Percentiles rank a stretch among this genome's conserved stretches.
These are phyloP conservation scores for Ecytonucleospora hepatopenaei DNA, from an alignment of 371 early-diverging fungal genomes.

Conservation along the genomic window DNA sequence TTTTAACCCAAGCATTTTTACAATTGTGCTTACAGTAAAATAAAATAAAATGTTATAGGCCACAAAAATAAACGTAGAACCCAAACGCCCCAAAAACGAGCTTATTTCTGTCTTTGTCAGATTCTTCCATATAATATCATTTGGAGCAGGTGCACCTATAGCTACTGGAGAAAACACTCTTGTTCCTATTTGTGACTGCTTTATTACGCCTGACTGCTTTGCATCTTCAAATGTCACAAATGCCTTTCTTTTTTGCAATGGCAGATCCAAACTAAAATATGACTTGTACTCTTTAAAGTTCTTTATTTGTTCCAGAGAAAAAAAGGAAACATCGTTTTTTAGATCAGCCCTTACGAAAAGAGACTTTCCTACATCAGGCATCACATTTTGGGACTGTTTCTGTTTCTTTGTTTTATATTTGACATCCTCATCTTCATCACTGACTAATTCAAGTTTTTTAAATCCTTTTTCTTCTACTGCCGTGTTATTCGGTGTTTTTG, in stretches of 20 bases:
- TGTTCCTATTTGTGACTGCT: constrained; percentile 51
- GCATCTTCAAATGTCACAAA: constrained; percentile 54
- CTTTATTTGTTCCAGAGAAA: constrained; percentile 41
- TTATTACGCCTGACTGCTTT: constrained; percentile 40
- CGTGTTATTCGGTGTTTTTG: not conserved
- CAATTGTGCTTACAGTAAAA: constrained; percentile 28
- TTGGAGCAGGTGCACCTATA: constrained; percentile 53
- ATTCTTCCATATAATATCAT: constrained; percentile 54
- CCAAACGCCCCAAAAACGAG: constrained; percentile 30
- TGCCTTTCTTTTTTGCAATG: constrained; percentile 40
- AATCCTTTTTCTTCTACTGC: not conserved
- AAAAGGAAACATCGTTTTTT: constrained; percentile 42
- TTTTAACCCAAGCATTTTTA: constrained; percentile 10
- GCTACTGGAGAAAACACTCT: constrained; percentile 49
- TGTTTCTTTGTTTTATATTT: constrained; percentile 20
- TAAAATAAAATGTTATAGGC: constrained; percentile 49
- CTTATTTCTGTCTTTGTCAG: constrained; percentile 33
- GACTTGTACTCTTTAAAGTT: constrained; percentile 24
- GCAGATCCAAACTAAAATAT: constrained; percentile 50
- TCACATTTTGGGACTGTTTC: constrained; percentile 22
- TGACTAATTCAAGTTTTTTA: not conserved
- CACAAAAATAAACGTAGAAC: constrained; percentile 41
- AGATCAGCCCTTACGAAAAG: constrained; percentile 37
- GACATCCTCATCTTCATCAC: constrained; percentile 3
- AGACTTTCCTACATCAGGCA: constrained; percentile 8